Evolutionary conservation across 192 early-diverging fungal species (phyloP), one percentile per base, ranked within the genome.

Genomic region (Rhizophagus prolifer): DNA sequence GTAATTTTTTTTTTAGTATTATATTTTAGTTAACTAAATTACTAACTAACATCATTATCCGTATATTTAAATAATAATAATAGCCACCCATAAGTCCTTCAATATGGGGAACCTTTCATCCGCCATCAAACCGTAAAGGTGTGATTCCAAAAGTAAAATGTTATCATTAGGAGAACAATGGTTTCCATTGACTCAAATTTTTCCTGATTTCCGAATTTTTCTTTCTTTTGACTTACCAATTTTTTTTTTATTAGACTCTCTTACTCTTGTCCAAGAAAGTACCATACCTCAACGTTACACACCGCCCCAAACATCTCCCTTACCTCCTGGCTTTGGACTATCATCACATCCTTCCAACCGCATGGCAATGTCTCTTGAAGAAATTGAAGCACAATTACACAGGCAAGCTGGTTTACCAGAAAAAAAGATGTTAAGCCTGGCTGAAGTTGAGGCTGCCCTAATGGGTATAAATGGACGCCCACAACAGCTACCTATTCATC

Each of bases 361-460:
- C 13, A 9, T 46, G 21, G n/a, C 59, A 74, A 41, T 61, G 16
- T 44, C 80, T n/a, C 78, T 88, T 54, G 87, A 86, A 67, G 85
- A 88, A 54, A 86, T 88, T 63, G 87, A 88, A 76, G 87, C 85
- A 23, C 84, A 88, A 68, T 72, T 88, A 13, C 77, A 81, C 31
- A 83, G 83, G 58, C 82, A 83, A 59, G 61, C 31, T 12, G 50
- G 65, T 26, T 75, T 78, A 59, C 74, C 75, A 60, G 84, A 81
- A 60, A 87, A 87, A 47, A 91, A 83, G 78, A 83, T 88, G 71
- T 77, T 91, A 74, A 93, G 89, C 28, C 78, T 94, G 82, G 93
- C 87, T 7, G 92, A 94, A 63, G 84, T 94, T 0, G 93, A 94
- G 76, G 88, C 91, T 58, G 83, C 90, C 3, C 28, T 93, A 79